Conservation (phyloP, 768 basidiomycete genomes). For the Tylopilus balloui region DNA sequence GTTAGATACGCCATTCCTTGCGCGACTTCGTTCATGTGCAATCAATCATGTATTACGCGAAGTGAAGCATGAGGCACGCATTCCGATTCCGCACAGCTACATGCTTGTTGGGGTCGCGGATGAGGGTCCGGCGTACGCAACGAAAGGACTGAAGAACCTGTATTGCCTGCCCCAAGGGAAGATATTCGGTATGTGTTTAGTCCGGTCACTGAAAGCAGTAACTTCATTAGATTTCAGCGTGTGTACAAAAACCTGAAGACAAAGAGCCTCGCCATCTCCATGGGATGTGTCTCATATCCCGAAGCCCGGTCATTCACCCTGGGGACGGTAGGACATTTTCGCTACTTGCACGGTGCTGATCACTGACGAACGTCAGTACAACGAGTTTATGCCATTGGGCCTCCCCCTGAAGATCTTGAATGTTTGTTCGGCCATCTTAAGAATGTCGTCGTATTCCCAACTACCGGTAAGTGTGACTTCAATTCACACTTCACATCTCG, state of each 20-base stretch:
- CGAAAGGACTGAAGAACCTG: slow-evolving; percentile 48
- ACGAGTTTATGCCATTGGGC: slow-evolving; percentile 66
- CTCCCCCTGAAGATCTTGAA: slow-evolving; percentile 47
- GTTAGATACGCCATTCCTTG: slow-evolving; percentile 55
- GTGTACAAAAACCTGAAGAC: slow-evolving; percentile 51
- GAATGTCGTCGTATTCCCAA: slow-evolving; percentile 71
- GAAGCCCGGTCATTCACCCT: slow-evolving; percentile 72
- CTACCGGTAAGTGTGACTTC: slow-evolving; percentile 41
- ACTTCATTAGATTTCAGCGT: slow-evolving; percentile 38
- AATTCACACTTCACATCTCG: too few species aligned
- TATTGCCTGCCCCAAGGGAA: slow-evolving; percentile 51
- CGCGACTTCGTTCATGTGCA: slow-evolving; percentile 53
- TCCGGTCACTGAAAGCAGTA: background rate
- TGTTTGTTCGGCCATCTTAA: slow-evolving; percentile 49
- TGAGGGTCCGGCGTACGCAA: slow-evolving; percentile 64
- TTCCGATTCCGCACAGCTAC: slow-evolving; percentile 63
- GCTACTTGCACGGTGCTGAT: background rate
- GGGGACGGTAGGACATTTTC: slow-evolving; percentile 54
- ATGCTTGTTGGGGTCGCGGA: slow-evolving; percentile 80
- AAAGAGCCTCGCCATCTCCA: slow-evolving; percentile 49
- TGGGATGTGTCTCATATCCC: slow-evolving; percentile 59
- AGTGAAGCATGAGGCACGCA: slow-evolving; percentile 72
- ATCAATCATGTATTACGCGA: slow-evolving; percentile 63
- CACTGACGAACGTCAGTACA: slow-evolving; percentile 44
- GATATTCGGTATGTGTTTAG: slow-evolving; percentile 55